A percentile compares a stretch with the other conserved stretches of the same genome.
These are phyloP conservation scores for Trypanosoma brucei DNA, from an alignment of 208 protist species.

Conservation along the genomic window DNA sequence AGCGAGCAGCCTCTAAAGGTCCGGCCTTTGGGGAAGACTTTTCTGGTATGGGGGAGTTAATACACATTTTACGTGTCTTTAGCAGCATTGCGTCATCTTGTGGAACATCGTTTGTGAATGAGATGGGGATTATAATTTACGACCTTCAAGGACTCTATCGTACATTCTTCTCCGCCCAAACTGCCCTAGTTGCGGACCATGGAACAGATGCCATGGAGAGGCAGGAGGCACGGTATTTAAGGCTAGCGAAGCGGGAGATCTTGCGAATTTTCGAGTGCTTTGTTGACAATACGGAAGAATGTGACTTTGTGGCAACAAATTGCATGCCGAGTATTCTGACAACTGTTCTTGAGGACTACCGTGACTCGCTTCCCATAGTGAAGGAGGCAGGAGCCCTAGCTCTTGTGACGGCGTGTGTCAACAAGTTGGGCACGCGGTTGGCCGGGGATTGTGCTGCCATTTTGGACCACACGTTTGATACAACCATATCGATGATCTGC, in stretches of 20 bases:
- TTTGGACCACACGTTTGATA: conserved; percentile 95
- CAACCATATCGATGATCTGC: conserved; percentile 98
- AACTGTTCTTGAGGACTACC: conserved; percentile 95
- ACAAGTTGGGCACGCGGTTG: conserved; percentile 76
- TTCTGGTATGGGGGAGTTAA: conserved; percentile 64
- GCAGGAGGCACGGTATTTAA: conserved; percentile 63
- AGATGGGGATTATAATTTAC: conserved; percentile 93
- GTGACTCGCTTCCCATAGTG: conserved; percentile 76
- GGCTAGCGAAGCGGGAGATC: conserved; percentile 95
- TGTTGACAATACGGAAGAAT: conserved; percentile 83
- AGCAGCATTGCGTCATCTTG: conserved; percentile 88
- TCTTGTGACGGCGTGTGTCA: conserved; percentile 87
- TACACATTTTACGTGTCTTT: conserved; percentile 95
- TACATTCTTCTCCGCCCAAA: conserved; percentile 69
- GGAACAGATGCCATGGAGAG: conserved; percentile 26
- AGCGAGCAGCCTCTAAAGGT: conserved; percentile 36
- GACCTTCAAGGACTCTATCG: conserved; percentile 95
- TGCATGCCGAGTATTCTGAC: conserved; percentile 95
- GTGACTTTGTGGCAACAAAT: conserved; percentile 77
- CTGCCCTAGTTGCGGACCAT: conserved; percentile 20
- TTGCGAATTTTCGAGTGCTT: conserved; percentile 94
- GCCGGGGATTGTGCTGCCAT: conserved; percentile 90
- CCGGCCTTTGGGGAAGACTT: conserved; percentile 54
- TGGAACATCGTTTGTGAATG: conserved; percentile 85
- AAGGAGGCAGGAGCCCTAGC: conserved; percentile 94